Conservation (phyloP, 208 protist genomes). For the Crithidia acanthocephali region DNA sequence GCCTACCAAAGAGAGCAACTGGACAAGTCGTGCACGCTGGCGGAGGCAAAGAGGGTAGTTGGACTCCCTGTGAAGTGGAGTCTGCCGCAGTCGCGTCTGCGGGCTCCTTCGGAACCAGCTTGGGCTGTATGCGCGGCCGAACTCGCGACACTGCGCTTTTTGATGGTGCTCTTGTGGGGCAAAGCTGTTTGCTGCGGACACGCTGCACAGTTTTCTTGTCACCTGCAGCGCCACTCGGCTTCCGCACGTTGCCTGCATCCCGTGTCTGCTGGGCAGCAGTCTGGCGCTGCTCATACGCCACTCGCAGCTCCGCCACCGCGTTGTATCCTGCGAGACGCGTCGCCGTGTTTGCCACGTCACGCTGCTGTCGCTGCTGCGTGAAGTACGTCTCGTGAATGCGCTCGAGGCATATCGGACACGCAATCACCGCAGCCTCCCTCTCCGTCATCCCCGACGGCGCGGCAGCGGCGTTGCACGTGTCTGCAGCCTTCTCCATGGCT, state of each 20-base stretch:
- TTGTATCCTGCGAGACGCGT: background rate
- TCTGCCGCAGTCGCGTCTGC: too few species aligned
- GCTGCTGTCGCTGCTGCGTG: slow-evolving; percentile 6
- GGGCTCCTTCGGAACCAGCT: too few species aligned
- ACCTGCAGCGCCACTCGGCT: background rate
- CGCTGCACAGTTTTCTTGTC: background rate
- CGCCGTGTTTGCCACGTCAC: background rate
- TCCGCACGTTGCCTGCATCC: background rate
- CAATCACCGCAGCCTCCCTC: background rate
- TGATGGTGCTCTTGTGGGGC: too few species aligned
- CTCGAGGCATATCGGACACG: slow-evolving; percentile 69
- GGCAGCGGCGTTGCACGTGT: background rate
- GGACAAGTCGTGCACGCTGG: background rate
- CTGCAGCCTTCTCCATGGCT: background rate
- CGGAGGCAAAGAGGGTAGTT: background rate
- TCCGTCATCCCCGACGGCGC: background rate
- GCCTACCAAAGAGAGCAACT: background rate
- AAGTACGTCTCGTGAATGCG: slow-evolving; percentile 28
- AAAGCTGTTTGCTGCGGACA: background rate
- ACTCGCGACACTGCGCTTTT: too few species aligned
- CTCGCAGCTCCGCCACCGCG: slow-evolving; percentile 19
- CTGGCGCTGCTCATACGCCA: slow-evolving; percentile 24
- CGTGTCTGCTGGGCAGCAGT: background rate
- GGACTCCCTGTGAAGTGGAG: background rate
- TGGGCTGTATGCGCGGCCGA: too few species aligned